A percentile compares a stretch with the other conserved stretches of the same genome.
Conservation (phyloP, 2,329 filamentous ascomycete species). For the Colletotrichum agaves region DNA sequence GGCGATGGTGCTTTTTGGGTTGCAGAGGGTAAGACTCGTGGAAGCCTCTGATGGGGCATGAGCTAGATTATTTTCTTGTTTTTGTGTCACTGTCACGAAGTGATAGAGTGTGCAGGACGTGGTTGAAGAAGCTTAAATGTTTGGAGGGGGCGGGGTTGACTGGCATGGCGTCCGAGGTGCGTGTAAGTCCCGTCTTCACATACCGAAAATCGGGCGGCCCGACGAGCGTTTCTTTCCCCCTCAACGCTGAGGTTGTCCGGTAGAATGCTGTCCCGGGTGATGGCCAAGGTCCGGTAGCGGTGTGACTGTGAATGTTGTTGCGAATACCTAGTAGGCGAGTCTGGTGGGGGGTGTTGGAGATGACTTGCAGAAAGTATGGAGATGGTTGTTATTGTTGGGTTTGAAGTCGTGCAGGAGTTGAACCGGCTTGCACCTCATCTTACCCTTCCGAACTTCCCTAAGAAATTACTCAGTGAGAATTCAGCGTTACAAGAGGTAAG, state of each 20-base stretch:
- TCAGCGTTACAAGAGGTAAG: no score
- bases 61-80: not conserved
- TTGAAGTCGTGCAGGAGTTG: no score
- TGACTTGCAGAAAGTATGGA: constrained; percentile 9
- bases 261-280: constrained; percentile 36
- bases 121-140: constrained; percentile 2
- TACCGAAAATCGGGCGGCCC: constrained; percentile 34
- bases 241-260: not conserved
- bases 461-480: no score
- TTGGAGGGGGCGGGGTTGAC: constrained; percentile 32
- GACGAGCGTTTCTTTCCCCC: constrained; percentile 22
- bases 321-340: not conserved
- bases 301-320: not conserved
- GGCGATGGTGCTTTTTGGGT: not conserved
- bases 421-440: no score
- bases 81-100: not conserved
- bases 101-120: not conserved
- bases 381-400: not conserved
- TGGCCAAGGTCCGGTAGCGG: not conserved
- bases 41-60: constrained; percentile 14
- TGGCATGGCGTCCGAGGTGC: not conserved
- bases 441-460: no score
- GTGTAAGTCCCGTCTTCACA: constrained; percentile 34
- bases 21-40: not conserved
- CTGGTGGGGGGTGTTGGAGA: not conserved